Conservation (phyloP, 768 basidiomycete species). For the Leccinum sublutescens region DNA sequence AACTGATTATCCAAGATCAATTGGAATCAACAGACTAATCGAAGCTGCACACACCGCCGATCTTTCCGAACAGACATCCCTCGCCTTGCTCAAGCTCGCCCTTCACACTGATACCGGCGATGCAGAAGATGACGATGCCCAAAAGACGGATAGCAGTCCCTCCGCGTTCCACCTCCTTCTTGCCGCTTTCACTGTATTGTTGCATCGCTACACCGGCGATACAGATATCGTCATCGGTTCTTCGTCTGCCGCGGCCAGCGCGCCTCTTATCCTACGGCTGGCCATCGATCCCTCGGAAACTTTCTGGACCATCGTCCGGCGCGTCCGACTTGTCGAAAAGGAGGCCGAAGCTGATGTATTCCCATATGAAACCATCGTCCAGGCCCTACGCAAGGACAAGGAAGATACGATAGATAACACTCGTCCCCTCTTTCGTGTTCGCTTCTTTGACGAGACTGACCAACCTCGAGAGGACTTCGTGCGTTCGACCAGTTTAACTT, state of each 20-base stretch:
- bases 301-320: conserved; percentile 84
- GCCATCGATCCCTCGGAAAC: conserved; percentile 82
- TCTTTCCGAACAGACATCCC: conserved; percentile 70
- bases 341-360: conserved; percentile 81
- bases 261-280: conserved; percentile 82
- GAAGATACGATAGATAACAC: conserved; percentile 52
- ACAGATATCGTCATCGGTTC: conserved; percentile 91
- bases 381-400: conserved; percentile 63
- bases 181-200: conserved; percentile 85
- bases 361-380: conserved; percentile 75
- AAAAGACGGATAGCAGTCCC: conserved; percentile 43
- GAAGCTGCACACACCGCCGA: conserved; percentile 77
- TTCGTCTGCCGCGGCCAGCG: conserved; percentile 69
- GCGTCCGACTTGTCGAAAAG: conserved; percentile 79
- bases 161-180: conserved; percentile 91
- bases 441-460: conserved; percentile 95
- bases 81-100: conserved; percentile 80
- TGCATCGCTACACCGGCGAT: conserved; percentile 95
- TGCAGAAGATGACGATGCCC: conserved; percentile 48
- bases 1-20: conserved; percentile 90
- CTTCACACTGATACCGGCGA: conserved; percentile 62
- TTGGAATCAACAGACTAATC: conserved; percentile 70
- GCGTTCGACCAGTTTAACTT: conserved; percentile 74
- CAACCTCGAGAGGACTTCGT: conserved; percentile 71
- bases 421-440: conserved; percentile 81